Evolutionary conservation across 257 asterid species (phyloP).

Genomic region (Salvia splendens): DNA sequence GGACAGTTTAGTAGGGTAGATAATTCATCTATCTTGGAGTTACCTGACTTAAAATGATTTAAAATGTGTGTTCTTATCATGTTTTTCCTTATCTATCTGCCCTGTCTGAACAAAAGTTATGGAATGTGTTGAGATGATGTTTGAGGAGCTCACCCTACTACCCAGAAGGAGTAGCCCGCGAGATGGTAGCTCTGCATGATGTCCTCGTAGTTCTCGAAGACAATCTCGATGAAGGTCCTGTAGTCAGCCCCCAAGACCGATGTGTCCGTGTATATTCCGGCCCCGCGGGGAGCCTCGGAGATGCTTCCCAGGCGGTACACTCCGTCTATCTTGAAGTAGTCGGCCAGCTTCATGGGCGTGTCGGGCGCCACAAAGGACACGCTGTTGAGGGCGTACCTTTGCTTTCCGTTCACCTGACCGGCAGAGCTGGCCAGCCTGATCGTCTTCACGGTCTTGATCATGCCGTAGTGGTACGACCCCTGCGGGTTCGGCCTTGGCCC

Average conservation of each 20-base stretch:
- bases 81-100: too few species aligned
- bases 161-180: constrained; percentile 67
- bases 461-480: constrained; percentile 64
- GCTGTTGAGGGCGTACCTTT: constrained; percentile 56
- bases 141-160: constrained; percentile 77
- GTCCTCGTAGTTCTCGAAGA: constrained; percentile 59
- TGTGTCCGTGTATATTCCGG: constrained; percentile 51
- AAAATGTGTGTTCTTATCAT: too few species aligned
- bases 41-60: too few species aligned
- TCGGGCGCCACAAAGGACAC: constrained; percentile 50
- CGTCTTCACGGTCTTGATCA: constrained; percentile 47
- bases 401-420: constrained; percentile 51
- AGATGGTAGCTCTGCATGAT: constrained; percentile 69
- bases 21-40: too few species aligned
- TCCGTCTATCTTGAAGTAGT: constrained; percentile 52
- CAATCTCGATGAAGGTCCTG: constrained; percentile 63
- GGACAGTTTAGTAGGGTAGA: too few species aligned
- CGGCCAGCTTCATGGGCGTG: constrained; percentile 58
- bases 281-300: constrained; percentile 50
- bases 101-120: too few species aligned
- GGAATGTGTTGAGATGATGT: too few species aligned
- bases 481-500: constrained; percentile 67
- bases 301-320: constrained; percentile 53
- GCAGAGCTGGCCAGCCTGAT: constrained; percentile 57
- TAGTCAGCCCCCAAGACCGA: constrained; percentile 61